A percentile compares a stretch with the other conserved stretches of the same genome.
Evolutionary conservation across 1,139 yeast species (phyloP).

Genomic region (Sugiyamaella castrensis): DNA sequence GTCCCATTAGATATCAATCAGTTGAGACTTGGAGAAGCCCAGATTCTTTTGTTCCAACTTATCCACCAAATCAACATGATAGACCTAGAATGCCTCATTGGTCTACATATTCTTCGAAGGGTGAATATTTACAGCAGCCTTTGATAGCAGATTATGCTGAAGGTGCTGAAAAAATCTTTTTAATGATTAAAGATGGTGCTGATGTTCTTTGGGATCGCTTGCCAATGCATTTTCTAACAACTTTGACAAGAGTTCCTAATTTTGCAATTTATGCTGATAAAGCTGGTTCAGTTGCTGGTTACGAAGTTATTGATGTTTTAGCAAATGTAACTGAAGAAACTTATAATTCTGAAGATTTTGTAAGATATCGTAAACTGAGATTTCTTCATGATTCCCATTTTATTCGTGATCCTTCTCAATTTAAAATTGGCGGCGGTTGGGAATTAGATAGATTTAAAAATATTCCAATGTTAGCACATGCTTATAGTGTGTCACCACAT

Average conservation of each 20-base stretch:
- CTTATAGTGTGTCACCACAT: slow-evolving; percentile 32
- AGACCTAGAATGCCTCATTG: slow-evolving; percentile 15
- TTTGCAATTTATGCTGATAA: slow-evolving; percentile 39
- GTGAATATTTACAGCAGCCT: slow-evolving; percentile 26
- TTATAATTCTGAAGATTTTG: slow-evolving; percentile 25
- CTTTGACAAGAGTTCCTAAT: slow-evolving; percentile 36
- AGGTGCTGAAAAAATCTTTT: slow-evolving; percentile 29
- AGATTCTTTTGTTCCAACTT: slow-evolving; percentile 15
- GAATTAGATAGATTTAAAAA: slow-evolving; percentile 40
- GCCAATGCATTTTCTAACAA: slow-evolving; percentile 38
- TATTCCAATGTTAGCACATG: slow-evolving; percentile 40
- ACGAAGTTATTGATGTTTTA: slow-evolving; percentile 36
- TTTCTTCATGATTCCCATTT: slow-evolving; percentile 28
- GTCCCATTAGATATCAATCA: slow-evolving; percentile 12
- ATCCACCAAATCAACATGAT: slow-evolving; percentile 2
- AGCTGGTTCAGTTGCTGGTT: slow-evolving; percentile 35
- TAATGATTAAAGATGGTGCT: slow-evolving; percentile 40
- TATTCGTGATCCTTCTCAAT: slow-evolving; percentile 24
- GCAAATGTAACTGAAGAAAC: slow-evolving; percentile 31
- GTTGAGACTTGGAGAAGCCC: slow-evolving; percentile 20
- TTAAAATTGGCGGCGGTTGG: slow-evolving; percentile 34
- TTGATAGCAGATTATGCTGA: slow-evolving; percentile 30
- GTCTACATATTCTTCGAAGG: slow-evolving; percentile 14
- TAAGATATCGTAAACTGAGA: slow-evolving; percentile 31
- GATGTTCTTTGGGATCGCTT: slow-evolving; percentile 38